Evolutionary conservation across 306 rosid genomes (phyloP).

Genomic region (Sicyos baderoa): DNA sequence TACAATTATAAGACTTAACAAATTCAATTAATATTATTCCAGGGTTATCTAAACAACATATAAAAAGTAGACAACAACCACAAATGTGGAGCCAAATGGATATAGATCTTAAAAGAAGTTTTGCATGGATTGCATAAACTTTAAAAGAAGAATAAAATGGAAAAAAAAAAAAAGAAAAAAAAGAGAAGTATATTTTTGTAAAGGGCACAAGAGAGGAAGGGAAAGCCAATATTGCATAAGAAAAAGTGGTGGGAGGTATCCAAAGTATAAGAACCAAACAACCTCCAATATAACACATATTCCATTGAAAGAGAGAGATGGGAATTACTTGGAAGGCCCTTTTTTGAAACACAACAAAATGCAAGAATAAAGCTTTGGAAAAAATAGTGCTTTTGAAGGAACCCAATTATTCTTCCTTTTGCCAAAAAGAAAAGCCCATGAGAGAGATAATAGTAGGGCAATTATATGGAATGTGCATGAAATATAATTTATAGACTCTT

Average conservation of each 20-base stretch:
- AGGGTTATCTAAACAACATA: neutral
- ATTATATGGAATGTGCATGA: neutral
- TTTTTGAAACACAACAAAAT: slow-evolving; percentile 18
- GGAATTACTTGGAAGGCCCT: neutral
- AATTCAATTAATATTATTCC: neutral
- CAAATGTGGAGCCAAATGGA: no score
- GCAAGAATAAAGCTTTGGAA: slow-evolving; percentile 7
- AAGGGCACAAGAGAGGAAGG: neutral
- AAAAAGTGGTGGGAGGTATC: slow-evolving; percentile 10
- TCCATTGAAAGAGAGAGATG: slow-evolving; percentile 12
- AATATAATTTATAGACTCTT: no score
- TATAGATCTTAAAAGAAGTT: neutral
- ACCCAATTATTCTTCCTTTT: slow-evolving; percentile 10
- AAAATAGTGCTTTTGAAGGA: slow-evolving; percentile 12
- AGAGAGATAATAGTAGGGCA: neutral
- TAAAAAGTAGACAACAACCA: no score
- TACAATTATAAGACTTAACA: neutral
- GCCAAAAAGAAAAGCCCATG: neutral
- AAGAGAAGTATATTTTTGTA: neutral
- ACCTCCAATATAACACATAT: neutral
- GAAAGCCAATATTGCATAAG: neutral
- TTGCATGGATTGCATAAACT: neutral
- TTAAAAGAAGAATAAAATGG: neutral
- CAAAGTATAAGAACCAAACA: slow-evolving; percentile 1
- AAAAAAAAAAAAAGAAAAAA: no score